Percentiles rank a stretch among this genome's conserved stretches.
These are phyloP conservation scores for Moricandia moricandioides DNA, from an alignment of 345 rosid species.

Conservation along the genomic window DNA sequence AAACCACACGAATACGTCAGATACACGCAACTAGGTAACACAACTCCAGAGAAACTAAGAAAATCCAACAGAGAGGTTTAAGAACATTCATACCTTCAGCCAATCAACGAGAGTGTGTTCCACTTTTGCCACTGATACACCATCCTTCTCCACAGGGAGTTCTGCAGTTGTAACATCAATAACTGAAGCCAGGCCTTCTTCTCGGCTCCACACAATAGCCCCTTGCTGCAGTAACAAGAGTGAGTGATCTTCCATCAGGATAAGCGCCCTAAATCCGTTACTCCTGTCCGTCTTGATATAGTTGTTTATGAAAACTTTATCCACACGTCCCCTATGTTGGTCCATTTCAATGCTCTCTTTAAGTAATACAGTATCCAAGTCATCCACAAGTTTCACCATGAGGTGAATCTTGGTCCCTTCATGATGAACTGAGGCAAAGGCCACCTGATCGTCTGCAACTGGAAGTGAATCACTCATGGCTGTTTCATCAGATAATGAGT, in stretches of 20 bases:
- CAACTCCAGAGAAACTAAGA: neutral
- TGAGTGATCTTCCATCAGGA: constrained; percentile 99
- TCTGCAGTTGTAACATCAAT: constrained; percentile 81
- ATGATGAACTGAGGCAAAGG: constrained; percentile 71
- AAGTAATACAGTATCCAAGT: constrained; percentile 70
- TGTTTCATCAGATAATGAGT: constrained; percentile 52
- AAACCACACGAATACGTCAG: neutral
- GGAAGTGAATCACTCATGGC: constrained; percentile 77
- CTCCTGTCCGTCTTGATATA: constrained; percentile 89
- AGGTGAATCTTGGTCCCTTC: constrained; percentile 61
- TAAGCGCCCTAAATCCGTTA: constrained; percentile 93
- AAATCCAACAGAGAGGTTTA: constrained; percentile 1
- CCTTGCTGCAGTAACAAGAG: constrained; percentile 90
- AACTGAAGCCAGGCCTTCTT: constrained; percentile 91
- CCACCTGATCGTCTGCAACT: constrained; percentile 57
- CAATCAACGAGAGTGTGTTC: constrained; percentile 92
- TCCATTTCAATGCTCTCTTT: constrained; percentile 71
- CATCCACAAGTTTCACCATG: constrained; percentile 60
- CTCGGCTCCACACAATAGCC: constrained; percentile 91
- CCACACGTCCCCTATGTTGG: constrained; percentile 66
- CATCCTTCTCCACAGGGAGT: constrained; percentile 81
- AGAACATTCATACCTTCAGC: constrained; percentile 68
- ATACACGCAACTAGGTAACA: neutral
- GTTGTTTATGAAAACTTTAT: constrained; percentile 87
- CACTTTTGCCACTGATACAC: constrained; percentile 90